Evolutionary conservation across 1,139 yeast genomes (phyloP).

Genomic region (Schizosaccharomyces versatilis): DNA sequence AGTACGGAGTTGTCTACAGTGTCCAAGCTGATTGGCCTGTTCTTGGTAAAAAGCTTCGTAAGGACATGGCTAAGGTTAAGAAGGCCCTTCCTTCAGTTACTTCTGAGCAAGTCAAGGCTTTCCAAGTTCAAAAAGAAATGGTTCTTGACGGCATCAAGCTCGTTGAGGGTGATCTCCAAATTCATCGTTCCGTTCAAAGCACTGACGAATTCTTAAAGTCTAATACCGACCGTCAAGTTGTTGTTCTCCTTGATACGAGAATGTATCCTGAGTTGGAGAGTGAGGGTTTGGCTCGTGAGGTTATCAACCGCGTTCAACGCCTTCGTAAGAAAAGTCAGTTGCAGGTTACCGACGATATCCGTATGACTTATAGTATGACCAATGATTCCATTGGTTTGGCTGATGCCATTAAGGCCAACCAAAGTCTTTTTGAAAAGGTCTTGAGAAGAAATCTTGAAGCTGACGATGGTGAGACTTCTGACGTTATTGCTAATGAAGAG

Average conservation of each 20-base stretch:
- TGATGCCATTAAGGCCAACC: constrained; percentile 39
- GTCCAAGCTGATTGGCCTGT: constrained; percentile 99
- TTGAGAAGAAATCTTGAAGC: constrained; percentile 33
- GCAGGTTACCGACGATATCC: constrained; percentile 83
- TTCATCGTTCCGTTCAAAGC: constrained; percentile 47
- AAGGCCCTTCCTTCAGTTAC: constrained; percentile 69
- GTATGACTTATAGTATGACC: constrained; percentile 53
- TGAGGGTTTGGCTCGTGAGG: constrained; percentile 90
- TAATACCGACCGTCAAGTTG: constrained; percentile 54
- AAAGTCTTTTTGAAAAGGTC: constrained; percentile 50
- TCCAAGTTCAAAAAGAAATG: constrained; percentile 49
- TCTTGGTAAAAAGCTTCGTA: constrained; percentile 87
- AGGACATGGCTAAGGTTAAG: constrained; percentile 82
- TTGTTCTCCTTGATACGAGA: constrained; percentile 72
- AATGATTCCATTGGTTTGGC: constrained; percentile 47
- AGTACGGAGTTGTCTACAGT: constrained; percentile 74
- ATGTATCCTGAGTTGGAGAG: constrained; percentile 70
- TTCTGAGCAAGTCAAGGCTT: constrained; percentile 61
- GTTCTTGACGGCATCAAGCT: constrained; percentile 77
- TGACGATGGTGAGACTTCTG: constrained; percentile 11
- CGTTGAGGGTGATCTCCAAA: constrained; percentile 70
- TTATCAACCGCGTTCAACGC: constrained; percentile 91
- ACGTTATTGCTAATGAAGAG: constrained; percentile 59
- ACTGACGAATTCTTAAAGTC: constrained; percentile 10
- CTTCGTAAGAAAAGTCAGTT: constrained; percentile 91